Percentiles rank a stretch among this genome's conserved stretches.
Conservation (phyloP, 306 rosid species). For the Ammopiptanthus mongolicus region DNA sequence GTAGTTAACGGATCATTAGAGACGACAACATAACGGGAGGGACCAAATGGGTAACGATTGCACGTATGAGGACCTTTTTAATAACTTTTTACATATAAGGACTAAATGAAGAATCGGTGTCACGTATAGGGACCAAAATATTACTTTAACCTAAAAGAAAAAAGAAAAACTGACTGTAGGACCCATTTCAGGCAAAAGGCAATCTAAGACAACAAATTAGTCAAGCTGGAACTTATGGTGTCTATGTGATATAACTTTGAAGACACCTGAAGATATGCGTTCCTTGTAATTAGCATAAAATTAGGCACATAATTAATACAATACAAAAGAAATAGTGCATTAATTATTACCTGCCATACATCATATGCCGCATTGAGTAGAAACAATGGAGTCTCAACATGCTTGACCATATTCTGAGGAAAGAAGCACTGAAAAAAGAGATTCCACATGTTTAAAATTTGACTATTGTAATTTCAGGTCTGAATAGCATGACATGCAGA, state of each 20-base stretch:
- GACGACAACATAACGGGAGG: too few species aligned
- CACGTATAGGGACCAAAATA: too few species aligned
- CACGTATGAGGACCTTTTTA: too few species aligned
- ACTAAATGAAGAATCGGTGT: too few species aligned
- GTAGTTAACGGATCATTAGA: too few species aligned
- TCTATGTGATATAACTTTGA: neutral
- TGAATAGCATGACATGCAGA: constrained; percentile 14
- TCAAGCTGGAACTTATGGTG: neutral
- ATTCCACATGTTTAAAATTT: neutral
- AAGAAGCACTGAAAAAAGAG: constrained; percentile 70
- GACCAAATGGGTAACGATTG: too few species aligned
- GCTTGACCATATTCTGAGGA: constrained; percentile 67
- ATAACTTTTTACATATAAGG: too few species aligned
- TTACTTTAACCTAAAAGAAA: too few species aligned
- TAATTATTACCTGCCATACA: constrained; percentile 78
- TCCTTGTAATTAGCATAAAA: neutral
- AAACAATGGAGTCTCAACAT: constrained; percentile 75
- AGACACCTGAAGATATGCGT: neutral
- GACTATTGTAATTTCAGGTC: neutral
- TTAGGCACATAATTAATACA: neutral
- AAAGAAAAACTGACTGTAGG: neutral
- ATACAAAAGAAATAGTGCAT: neutral
- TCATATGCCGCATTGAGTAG: constrained; percentile 90
- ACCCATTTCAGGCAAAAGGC: neutral
- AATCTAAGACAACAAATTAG: neutral